A percentile compares a stretch with the other conserved stretches of the same genome.
phyloP scores from a whole-genome alignment of 306 rosid species.

The Lathyrus oleraceus region DNA sequence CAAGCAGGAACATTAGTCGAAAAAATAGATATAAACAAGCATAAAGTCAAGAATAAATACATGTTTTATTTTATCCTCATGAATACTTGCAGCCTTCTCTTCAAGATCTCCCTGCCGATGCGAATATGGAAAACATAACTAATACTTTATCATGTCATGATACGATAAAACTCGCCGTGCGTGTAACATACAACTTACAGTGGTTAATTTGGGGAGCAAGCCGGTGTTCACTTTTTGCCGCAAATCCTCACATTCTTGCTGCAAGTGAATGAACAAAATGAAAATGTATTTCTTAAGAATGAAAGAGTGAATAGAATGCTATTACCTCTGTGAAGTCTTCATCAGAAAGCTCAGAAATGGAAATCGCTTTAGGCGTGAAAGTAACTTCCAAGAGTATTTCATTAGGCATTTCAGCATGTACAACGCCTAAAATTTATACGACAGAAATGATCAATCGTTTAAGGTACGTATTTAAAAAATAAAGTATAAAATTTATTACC shows the following conservation, averaged over 20 bases:
- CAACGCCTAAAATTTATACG: conserved; percentile 50
- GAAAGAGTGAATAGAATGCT: not conserved
- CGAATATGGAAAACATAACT: not conserved
- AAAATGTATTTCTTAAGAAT: conserved; percentile 11
- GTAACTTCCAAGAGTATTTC: conserved; percentile 60
- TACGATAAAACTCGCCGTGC: not conserved
- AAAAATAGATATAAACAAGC: not conserved
- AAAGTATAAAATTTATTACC: conserved; percentile 36
- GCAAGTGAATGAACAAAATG: conserved; percentile 34
- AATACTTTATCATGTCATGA: not conserved
- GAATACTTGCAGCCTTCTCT: conserved; percentile 63
- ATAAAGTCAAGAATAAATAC: conserved; percentile 43
- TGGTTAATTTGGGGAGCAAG: conserved; percentile 48
- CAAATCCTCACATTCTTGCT: conserved; percentile 75
- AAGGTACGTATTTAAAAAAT: conserved; percentile 2
- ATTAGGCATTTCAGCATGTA: conserved; percentile 13
- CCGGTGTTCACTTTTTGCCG: conserved; percentile 47
- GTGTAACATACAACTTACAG: conserved; percentile 53
- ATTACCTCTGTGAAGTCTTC: conserved; percentile 69
- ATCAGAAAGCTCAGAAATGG: conserved; percentile 60
- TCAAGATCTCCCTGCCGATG: conserved; percentile 61
- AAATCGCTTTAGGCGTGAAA: conserved; percentile 35
- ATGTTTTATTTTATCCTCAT: conserved; percentile 62
- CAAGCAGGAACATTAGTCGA: conserved; percentile 22
- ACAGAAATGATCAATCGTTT: conserved; percentile 10